Evolutionary conservation across 73 alveolate genomes (phyloP), one percentile per base, ranked within the genome.

Genomic region (Blepharisma japonicum): DNA sequence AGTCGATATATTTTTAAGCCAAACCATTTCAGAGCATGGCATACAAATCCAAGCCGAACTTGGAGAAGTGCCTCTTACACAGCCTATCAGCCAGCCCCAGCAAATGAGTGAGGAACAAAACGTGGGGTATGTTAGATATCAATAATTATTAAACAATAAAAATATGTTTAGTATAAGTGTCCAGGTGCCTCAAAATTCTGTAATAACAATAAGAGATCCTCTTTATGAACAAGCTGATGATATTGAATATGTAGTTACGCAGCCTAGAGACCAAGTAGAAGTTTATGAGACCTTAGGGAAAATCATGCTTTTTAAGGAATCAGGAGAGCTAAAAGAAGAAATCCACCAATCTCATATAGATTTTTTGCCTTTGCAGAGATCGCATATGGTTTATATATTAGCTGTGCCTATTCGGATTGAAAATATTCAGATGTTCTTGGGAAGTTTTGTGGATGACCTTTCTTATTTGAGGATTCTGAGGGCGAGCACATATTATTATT

Each of bases 341-440:
- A 14, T 14, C 23, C n/a, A 53, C n/a, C n/a, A 53, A 3, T 14
- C n/a, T 20, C n/a, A 11, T 14, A 53, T 53, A 11, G 67, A 53
- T 14, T 53, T 53, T 53, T 53, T 53, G 67, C 74, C 74, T 20
- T 61, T 39, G 14, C 38, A 61, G 11, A 14, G 74, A 14, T 61
- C 74, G 0, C 39, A 61, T 14, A 61, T 39, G 18, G 49, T 61
- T 3, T 61, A 39, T 25, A 25, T 61, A 1, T 25, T 61, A 3
- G 74, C 74, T 9, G 74, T 61, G 14, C 74, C 74, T 2, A 8
- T 14, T 25, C 0, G 74, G 47, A 61, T 61, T 1, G 14, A 14
- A 8, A 25, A 25, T 25, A 14, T 61, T 25, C 23, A 61, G 18
- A 18, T 9, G 0, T 61, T 14, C 5, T 25, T 61, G 11, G 18